Evolutionary conservation across 495 filamentous ascomycete species (phyloP).

Genomic region (Penicillium crystallinum): DNA sequence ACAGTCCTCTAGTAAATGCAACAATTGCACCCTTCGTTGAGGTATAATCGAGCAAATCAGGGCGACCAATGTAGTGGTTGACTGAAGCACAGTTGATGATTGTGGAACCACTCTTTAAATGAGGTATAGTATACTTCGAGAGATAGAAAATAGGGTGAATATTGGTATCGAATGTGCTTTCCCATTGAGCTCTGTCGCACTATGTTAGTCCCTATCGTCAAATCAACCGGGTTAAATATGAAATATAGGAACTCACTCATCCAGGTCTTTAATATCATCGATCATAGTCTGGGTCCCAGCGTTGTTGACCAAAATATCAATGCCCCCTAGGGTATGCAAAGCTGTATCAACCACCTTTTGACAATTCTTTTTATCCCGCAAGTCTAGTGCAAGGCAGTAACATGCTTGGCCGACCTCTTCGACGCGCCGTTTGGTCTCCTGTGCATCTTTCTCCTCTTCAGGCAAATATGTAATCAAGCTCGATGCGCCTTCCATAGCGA

Average conservation of each 20-base stretch:
- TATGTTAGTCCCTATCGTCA: background rate
- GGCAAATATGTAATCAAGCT: conserved; percentile 70
- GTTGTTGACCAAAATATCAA: conserved; percentile 81
- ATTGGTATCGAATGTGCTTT: conserved; percentile 66
- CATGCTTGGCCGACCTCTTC: conserved; percentile 60
- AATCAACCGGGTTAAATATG: too few species aligned
- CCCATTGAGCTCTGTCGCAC: conserved; percentile 63
- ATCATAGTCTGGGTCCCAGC: conserved; percentile 72
- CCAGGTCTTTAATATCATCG: conserved; percentile 63
- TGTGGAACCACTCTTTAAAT: conserved; percentile 64
- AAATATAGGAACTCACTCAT: conserved; percentile 49
- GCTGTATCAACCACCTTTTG: conserved; percentile 63
- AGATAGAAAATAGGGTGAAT: conserved; percentile 70
- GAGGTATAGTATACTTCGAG: conserved; percentile 70
- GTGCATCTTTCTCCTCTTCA: conserved; percentile 71
- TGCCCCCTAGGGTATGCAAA: conserved; percentile 55
- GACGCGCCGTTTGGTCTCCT: conserved; percentile 65
- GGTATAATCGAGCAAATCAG: conserved; percentile 81
- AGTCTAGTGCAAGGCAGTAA: conserved; percentile 54
- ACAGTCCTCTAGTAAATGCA: conserved; percentile 71
- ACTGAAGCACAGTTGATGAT: conserved; percentile 81
- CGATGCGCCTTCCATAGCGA: conserved; percentile 78
- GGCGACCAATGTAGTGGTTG: conserved; percentile 77
- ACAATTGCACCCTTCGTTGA: conserved; percentile 77
- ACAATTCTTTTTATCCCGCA: conserved; percentile 61